Evolutionary conservation across 2,329 filamentous ascomycete genomes (phyloP), one percentile per base, ranked within the genome.

Genomic region (Fusarium pininemorale): DNA sequence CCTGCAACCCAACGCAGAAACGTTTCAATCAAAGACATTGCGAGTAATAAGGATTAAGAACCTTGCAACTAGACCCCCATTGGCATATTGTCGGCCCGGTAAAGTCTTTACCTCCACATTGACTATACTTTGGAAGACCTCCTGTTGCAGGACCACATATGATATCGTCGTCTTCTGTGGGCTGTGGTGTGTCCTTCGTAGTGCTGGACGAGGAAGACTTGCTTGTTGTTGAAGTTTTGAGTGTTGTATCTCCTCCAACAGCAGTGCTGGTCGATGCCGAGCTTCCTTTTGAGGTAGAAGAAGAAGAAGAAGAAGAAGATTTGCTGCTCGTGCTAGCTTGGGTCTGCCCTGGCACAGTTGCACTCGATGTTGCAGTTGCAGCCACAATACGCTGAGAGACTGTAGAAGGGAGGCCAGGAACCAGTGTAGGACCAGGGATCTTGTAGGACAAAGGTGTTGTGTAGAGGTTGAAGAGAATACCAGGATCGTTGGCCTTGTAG

Each of bases 391-490:
- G 37, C 12, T 78, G 74, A 7, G 64, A 54, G 28, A 75, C 67
- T 28, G 70, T 61, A 13, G 77, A 73, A 5, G 72, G 63, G 38
- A 77, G 70, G 3, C 77, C 75, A 15, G 73, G 22, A 24, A 73
- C 72, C 5, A 81, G 45, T 22, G 76, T 75, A 51, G 80, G 79
- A 0, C 79, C 78, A 2, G 80, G 79, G 3, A 81, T 79, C 14
- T 65, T 67, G 41, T 81, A 81, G 1, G 72, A 76, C 6, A 74
- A 44, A 6, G 75, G 67, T 20, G 66, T 77, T 6, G 75, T 79
- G 56, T 81, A 81, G 9, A 80, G 77, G 69, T 81, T 81, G 74
- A 82, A 82, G 20, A 79, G 63, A 54, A 82, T 81, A 16, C 81
- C 81, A 3, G 80, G 74, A 35, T 82, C 79, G 41, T 76, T 70